Evolutionary conservation across 768 basidiomycete species (phyloP), one percentile per base, ranked within the genome.

Genomic region (Cantharellus anzutake): DNA sequence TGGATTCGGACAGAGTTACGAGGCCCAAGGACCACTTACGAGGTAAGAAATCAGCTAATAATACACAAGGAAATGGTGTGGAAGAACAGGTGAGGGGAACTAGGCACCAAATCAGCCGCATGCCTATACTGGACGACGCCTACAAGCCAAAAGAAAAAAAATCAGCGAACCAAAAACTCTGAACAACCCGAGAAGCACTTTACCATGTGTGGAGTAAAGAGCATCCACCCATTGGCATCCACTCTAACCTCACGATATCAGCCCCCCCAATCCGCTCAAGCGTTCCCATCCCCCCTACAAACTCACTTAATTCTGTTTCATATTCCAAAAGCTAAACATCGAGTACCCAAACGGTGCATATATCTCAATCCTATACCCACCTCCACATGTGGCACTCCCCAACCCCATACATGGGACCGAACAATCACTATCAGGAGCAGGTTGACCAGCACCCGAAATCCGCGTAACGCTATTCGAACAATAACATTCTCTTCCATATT

Each of bases 161-260:
- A n/a, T n/a, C n/a, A n/a, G n/a, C n/a, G n/a, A n/a, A n/a, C n/a
- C n/a, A 34, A 34, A 7, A 34, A 5, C 7, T 55, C 52, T 34
- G 34, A 5, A 55, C 52, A 5, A 14, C 37, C 37, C 14, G 34
- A 5, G 37, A 55, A 16, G 7, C 5, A 55, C 52, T 14, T 16
- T 61, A 34, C 61, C 61, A 35, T 62, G 48, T 20, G 61, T 62
- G 39, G 61, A 41, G 48, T 48, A 39, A 41, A 60, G 52, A 62
- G 60, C 2, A 50, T 61, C 61, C 61, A 62, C n/a, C 34, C 5
- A 42, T 61, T 56, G 60, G n/a, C 29, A 5, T 35, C 61, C 61
- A 40, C 59, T 38, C 61, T 62, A 59, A 56, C 34, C 41, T 58
- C 11, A 58, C 20, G 7, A 48, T 7, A 7, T 48, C 44, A 20